Evolutionary conservation across 495 filamentous ascomycete genomes (phyloP), one percentile per base, ranked within the genome.

Genomic region (Aspergillus steynii): DNA sequence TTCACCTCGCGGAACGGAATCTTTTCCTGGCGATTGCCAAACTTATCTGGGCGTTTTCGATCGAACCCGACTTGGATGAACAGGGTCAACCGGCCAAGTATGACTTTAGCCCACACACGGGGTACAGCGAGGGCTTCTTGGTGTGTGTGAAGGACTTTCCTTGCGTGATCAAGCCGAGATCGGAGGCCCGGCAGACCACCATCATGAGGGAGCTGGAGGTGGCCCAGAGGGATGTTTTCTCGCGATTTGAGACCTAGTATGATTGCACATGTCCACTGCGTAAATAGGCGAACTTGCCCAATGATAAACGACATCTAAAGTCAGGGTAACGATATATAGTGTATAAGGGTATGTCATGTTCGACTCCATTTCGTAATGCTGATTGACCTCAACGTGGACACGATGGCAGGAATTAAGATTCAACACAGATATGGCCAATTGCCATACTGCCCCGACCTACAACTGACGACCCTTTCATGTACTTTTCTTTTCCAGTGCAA

Each of bases 1-100:
- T 85, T 53, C 80, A 82, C 3, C 68, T 87, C 0, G 86, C 86
- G 0, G 84, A 88, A 56, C 81, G 84, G 27, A 81, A 79, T 5
- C 75, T 83, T 3, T 86, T 82, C 75, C 76, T 86, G 31, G 80
- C 80, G 0, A 78, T 87, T 26, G 76, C 82, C 15, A 76, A 81
- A 9, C 57, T 85, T 27, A 65, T 87, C 1, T 86, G 85, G 85
- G 85, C 62, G 4, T 70, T 68, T 53, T 48, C 49, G 0, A 37
- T 54, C 15, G 20, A 20, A 20, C 20, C 20, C 20, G 20, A 20
- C 20, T 20, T 20, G 20, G 20, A 20, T 20, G 25, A 51, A 26
- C 6, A 14, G 9, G 25, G 9, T 20, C 49, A 14, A 14, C 9
- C 49, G 25, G 49, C 7, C 25, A 26, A 26, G 25, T 15, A 51